phyloP scores from a whole-genome alignment of 805 yeast genomes.

The Candida ponderosae region DNA sequence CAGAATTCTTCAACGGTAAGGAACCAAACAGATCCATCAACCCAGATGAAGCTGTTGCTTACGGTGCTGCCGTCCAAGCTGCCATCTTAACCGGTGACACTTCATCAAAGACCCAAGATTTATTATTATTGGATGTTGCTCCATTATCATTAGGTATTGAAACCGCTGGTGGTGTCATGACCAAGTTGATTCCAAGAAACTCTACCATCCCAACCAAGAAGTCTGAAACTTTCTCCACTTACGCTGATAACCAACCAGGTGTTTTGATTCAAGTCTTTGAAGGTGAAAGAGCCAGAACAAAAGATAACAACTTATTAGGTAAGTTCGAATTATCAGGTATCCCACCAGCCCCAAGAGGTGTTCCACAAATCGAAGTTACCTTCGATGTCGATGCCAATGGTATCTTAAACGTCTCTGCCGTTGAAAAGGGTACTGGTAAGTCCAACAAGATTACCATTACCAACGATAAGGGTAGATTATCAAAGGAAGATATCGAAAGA shows the following conservation, averaged over 20 bases:
- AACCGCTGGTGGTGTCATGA: constrained; percentile 99
- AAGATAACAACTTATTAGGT: constrained; percentile 94
- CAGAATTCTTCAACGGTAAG: constrained; percentile 96
- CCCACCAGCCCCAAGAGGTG: constrained; percentile 99
- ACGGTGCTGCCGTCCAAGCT: constrained; percentile 99
- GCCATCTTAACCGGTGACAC: constrained; percentile 95
- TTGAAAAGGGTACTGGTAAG: constrained; percentile 98
- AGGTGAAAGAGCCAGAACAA: constrained; percentile 97
- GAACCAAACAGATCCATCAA: constrained; percentile 94
- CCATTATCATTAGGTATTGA: constrained; percentile 97
- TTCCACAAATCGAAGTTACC: constrained; percentile 96
- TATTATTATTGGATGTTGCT: constrained; percentile 91
- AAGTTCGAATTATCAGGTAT: constrained; percentile 94
- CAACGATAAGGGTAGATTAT: constrained; percentile 97
- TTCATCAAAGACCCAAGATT: constrained; percentile 92
- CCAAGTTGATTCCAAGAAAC: constrained; percentile 94
- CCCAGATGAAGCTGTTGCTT: constrained; percentile 99
- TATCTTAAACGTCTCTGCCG: constrained; percentile 91
- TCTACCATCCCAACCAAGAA: constrained; percentile 96
- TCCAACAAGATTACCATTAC: constrained; percentile 95
- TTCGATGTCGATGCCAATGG: constrained; percentile 97
- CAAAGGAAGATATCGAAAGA: constrained; percentile 95
- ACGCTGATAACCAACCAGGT: constrained; percentile 98
- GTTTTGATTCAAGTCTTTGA: constrained; percentile 94
- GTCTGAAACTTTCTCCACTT: constrained; percentile 93